Evolutionary conservation across 768 basidiomycete genomes (phyloP), one percentile per base, ranked within the genome.

Genomic region (Suillus sp.): DNA sequence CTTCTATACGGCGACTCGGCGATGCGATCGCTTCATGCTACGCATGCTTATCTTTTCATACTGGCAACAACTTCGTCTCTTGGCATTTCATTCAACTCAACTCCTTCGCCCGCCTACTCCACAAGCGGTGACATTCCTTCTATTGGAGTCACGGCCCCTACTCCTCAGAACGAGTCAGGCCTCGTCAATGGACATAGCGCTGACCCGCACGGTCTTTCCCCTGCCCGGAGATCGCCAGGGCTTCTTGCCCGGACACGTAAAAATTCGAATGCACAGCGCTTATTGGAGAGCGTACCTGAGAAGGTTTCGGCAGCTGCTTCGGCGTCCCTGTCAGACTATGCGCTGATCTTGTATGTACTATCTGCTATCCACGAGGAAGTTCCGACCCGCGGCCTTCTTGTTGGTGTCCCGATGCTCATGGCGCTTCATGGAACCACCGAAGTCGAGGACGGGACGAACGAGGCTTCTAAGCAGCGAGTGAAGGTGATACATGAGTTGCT

Each of bases 331-430:
- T 86, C 87, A 42, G 95, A 96, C 69, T 93, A 92, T 71, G 80
- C 85, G 10, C 85, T 87, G 69, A 83, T 94, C 37, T 78, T 90
- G 47, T 81, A 84, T 50, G 81, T 95, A 35, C 81, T 96, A 42
- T 81, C 79, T 6, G 82, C 84, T 3, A 80, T 92, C 32, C 89
- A 93, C 57, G 80, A 88, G 65, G 81, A 88, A 57, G 74, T 92
- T n/a, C 94, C 95, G 1, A 77, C 89, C 32, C 85, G 89, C 47
- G 90, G 87, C 2, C 68, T 96, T 45, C 76, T 95, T 20, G 86
- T 87, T 2, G 92, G 93, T 25, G 76, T 93, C 38, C 95, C 95
- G 5, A 95, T 97, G 92, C 75, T 97, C 32, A 71, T 93, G n/a
- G 87, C 91, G 1, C 74, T 96, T 57, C 85, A 92, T 61, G 74